These are phyloP conservation scores for Euptelea pleiosperma DNA, from an alignment of 164 flowering plant species.

Conservation along the genomic window DNA sequence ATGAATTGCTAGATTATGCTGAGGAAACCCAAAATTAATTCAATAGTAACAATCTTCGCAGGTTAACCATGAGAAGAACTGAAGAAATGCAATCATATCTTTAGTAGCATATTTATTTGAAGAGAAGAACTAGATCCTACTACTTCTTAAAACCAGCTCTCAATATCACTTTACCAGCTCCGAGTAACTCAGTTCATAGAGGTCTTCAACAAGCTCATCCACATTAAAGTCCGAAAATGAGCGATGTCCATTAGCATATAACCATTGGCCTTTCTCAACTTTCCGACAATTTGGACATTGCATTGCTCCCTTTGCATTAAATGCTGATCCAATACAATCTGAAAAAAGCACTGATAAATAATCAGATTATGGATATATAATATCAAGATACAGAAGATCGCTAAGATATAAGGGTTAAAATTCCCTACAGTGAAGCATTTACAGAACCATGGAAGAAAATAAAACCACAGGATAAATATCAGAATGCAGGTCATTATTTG, in stretches of 20 bases:
- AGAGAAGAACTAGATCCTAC: neutral
- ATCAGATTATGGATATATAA: neutral
- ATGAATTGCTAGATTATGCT: neutral
- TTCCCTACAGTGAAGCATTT: neutral
- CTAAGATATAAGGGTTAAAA: too few relatives aligned
- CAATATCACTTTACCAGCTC: slow-evolving; percentile 46
- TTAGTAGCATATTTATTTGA: neutral
- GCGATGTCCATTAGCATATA: slow-evolving; percentile 57
- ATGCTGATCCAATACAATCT: slow-evolving; percentile 93
- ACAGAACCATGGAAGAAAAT: neutral
- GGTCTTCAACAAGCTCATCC: slow-evolving; percentile 72
- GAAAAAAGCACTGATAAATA: slow-evolving; percentile 11
- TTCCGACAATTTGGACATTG: slow-evolving; percentile 89
- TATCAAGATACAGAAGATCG: neutral
- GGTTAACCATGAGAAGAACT: too few relatives aligned
- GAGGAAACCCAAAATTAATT: neutral
- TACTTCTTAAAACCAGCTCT: neutral
- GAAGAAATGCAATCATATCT: neutral
- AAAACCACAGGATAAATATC: neutral
- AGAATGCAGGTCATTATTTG: too few relatives aligned
- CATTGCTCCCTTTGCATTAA: slow-evolving; percentile 75
- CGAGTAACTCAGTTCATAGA: slow-evolving; percentile 64
- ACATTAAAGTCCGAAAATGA: slow-evolving; percentile 49
- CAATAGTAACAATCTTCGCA: neutral
- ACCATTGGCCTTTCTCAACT: slow-evolving; percentile 85